phyloP scores from a whole-genome alignment of 306 rosid genomes.

The Vigna hirtella region DNA sequence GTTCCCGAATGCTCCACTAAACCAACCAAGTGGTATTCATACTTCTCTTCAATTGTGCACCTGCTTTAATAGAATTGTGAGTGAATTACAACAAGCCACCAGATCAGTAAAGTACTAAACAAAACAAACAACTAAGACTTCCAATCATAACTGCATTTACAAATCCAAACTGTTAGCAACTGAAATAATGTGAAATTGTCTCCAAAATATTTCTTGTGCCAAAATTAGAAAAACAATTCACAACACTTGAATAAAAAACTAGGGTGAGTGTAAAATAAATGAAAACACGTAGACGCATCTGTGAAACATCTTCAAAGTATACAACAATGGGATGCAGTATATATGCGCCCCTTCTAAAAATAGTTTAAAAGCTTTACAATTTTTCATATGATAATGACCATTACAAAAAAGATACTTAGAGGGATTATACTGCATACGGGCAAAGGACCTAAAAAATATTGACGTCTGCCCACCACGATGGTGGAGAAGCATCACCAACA shows the following conservation, averaged over 20 bases:
- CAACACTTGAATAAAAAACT: background rate
- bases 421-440: background rate
- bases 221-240: constrained; percentile 2
- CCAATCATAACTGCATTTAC: background rate
- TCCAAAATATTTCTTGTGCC: constrained; percentile 17
- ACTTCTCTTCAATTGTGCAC: constrained; percentile 58
- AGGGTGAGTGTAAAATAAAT: background rate
- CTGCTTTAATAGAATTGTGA: constrained; percentile 50
- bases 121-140: background rate
- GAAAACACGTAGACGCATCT: background rate
- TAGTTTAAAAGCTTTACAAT: background rate
- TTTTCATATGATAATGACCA: background rate
- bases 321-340: background rate
- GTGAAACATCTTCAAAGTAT: background rate
- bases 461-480: background rate
- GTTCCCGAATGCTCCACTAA: constrained; percentile 86
- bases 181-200: background rate
- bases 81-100: constrained; percentile 32
- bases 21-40: constrained; percentile 73
- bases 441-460: background rate
- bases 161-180: constrained; percentile 1
- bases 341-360: background rate
- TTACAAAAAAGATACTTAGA: background rate
- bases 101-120: constrained; percentile 9
- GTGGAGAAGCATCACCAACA: background rate